A percentile compares a stretch with the other conserved stretches of the same genome.
Conservation (phyloP, 75 land plant species). For the Chamaecyparis obtusa region DNA sequence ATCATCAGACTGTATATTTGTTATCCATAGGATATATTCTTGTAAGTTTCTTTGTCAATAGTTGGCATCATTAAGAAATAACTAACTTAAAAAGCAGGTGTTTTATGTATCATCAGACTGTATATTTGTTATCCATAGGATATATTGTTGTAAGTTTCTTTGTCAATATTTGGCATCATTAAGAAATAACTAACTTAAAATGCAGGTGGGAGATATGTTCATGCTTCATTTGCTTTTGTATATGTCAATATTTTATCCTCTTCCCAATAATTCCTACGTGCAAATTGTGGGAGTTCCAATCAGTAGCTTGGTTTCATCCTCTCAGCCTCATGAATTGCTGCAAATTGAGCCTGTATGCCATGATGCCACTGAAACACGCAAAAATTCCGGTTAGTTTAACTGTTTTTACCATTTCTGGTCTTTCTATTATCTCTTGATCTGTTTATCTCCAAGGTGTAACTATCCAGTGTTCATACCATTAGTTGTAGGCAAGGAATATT, state of each 20-base stretch:
- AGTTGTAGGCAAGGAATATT: not conserved
- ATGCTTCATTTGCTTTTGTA: slow-evolving; percentile 34
- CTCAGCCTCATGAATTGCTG: not conserved
- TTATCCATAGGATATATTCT: not conserved
- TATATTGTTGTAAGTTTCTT: not conserved
- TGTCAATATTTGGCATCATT: not conserved
- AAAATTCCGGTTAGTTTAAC: not conserved
- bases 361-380: not conserved
- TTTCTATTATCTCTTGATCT: not conserved
- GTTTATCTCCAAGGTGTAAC: slow-evolving; percentile 5
- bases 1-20: not conserved
- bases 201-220: slow-evolving; percentile 39
- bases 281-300: slow-evolving; percentile 36
- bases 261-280: slow-evolving; percentile 28
- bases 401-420: not conserved
- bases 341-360: not conserved
- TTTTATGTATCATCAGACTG: too few species aligned
- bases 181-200: not conserved
- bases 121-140: not conserved
- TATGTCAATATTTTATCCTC: slow-evolving; percentile 30
- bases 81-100: slow-evolving; percentile 22
- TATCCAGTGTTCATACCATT: not conserved
- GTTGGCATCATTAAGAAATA: not conserved
- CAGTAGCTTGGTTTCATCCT: slow-evolving; percentile 16
- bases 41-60: not conserved